A percentile compares a stretch with the other conserved stretches of the same genome.
phyloP scores from a whole-genome alignment of 2,329 filamentous ascomycete genomes.

The Aspergillus uvarum region DNA sequence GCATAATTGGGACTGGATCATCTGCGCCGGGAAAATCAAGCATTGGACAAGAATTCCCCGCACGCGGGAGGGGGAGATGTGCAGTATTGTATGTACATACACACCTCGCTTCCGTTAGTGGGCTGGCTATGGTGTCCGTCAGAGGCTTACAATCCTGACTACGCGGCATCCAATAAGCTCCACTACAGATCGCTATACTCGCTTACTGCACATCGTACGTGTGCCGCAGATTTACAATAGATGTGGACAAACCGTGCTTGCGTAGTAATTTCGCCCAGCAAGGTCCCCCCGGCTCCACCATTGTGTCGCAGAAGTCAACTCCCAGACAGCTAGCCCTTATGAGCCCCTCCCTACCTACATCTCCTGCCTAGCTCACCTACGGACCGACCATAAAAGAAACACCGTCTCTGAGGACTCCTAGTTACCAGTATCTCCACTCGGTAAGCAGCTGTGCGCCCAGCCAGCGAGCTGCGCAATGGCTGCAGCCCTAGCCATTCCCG shows the following conservation, averaged over 20 bases:
- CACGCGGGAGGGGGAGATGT: conserved; percentile 1
- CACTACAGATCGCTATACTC: neutral
- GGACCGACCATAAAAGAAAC: too few species aligned
- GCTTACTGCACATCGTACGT: neutral
- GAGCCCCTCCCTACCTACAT: neutral
- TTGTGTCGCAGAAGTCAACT: neutral
- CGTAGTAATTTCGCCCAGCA: neutral
- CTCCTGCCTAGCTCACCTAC: too few species aligned
- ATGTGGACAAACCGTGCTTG: neutral
- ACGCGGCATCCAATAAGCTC: neutral
- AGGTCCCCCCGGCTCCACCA: neutral
- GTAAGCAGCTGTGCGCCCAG: neutral
- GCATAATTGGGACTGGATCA: neutral
- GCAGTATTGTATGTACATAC: neutral
- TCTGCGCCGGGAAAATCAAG: neutral
- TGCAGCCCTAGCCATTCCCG: neutral
- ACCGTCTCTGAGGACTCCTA: neutral
- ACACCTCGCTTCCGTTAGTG: neutral
- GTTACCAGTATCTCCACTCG: neutral
- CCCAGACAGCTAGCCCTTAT: neutral
- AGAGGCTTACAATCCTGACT: neutral
- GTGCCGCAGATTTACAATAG: neutral
- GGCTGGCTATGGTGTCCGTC: neutral
- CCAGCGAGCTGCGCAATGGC: neutral
- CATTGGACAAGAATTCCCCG: conserved; percentile 5